Evolutionary conservation across 495 filamentous ascomycete species (phyloP).

Genomic region (Xylaria palmicola): DNA sequence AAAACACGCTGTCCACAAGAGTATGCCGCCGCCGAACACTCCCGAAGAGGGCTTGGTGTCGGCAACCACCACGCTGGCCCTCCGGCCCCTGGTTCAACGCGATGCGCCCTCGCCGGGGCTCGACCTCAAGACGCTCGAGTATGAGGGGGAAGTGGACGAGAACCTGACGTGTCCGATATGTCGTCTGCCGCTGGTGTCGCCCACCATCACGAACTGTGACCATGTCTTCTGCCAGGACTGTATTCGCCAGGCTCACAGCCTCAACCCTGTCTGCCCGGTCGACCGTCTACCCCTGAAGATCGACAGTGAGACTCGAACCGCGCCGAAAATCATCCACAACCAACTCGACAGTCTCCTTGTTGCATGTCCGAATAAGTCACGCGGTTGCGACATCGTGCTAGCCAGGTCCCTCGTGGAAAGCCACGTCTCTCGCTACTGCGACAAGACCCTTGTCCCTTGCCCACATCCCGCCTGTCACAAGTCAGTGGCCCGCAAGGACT

Average conservation of each 20-base stretch:
- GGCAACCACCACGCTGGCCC: slow-evolving; percentile 18
- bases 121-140: slow-evolving; percentile 71
- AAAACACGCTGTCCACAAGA: not conserved
- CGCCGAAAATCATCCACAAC: slow-evolving; percentile 47
- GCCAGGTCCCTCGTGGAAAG: slow-evolving; percentile 66
- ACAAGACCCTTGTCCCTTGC: slow-evolving; percentile 64
- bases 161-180: slow-evolving; percentile 85
- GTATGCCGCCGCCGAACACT: slow-evolving; percentile 36
- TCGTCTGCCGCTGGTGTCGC: slow-evolving; percentile 68
- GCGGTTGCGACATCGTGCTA: slow-evolving; percentile 63
- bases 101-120: slow-evolving; percentile 20
- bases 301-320: slow-evolving; percentile 24
- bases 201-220: slow-evolving; percentile 69
- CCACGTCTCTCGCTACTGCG: slow-evolving; percentile 76
- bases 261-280: slow-evolving; percentile 49
- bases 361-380: slow-evolving; percentile 61
- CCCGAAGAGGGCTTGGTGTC: slow-evolving; percentile 33
- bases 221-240: slow-evolving; percentile 72
- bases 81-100: slow-evolving; percentile 18
- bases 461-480: slow-evolving; percentile 47
- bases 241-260: slow-evolving; percentile 58
- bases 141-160: slow-evolving; percentile 65
- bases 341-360: slow-evolving; percentile 77
- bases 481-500: slow-evolving; percentile 35
- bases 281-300: slow-evolving; percentile 47